phyloP scores from a whole-genome alignment of 495 filamentous ascomycete species.

The Collariella sp. region DNA sequence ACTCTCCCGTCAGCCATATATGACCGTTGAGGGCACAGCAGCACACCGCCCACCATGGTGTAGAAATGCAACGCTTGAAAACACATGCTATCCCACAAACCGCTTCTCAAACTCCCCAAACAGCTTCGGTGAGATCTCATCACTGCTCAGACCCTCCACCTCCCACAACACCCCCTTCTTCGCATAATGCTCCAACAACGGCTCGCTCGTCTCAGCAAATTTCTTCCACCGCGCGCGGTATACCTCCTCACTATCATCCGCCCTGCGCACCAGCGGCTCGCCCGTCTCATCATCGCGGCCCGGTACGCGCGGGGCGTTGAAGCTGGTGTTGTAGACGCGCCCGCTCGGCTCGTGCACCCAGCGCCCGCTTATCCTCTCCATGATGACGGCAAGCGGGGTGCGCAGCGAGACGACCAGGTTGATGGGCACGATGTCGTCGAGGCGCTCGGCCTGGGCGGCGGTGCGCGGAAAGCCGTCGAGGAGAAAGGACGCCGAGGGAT shows the following conservation, averaged over 20 bases:
- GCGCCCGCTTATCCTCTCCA: constrained; percentile 78
- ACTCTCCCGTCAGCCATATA: neutral
- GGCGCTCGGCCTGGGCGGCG: constrained; percentile 60
- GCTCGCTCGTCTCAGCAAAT: constrained; percentile 79
- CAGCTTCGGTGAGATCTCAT: constrained; percentile 87
- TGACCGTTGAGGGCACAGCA: constrained; percentile 5
- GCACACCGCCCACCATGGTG: neutral
- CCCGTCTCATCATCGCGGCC: constrained; percentile 90
- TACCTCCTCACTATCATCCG: constrained; percentile 78
- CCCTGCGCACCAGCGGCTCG: constrained; percentile 69
- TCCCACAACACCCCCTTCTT: constrained; percentile 79
- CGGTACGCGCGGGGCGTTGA: constrained; percentile 71
- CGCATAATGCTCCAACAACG: constrained; percentile 82
- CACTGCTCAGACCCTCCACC: constrained; percentile 76
- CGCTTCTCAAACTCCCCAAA: constrained; percentile 67
- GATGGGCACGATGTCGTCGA: constrained; percentile 76
- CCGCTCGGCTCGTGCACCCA: constrained; percentile 94
- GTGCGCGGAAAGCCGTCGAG: constrained; percentile 96
- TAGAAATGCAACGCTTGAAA: neutral
- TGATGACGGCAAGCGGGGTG: constrained; percentile 67
- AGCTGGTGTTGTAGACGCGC: constrained; percentile 86
- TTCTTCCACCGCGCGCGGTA: constrained; percentile 70
- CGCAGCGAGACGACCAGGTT: constrained; percentile 73
- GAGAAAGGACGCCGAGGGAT: constrained; percentile 78
- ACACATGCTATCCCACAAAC: constrained; percentile 41